Base-by-base conservation (phyloP, 23 red algal species). In the Gracilaria vermiculophylla region DNA sequence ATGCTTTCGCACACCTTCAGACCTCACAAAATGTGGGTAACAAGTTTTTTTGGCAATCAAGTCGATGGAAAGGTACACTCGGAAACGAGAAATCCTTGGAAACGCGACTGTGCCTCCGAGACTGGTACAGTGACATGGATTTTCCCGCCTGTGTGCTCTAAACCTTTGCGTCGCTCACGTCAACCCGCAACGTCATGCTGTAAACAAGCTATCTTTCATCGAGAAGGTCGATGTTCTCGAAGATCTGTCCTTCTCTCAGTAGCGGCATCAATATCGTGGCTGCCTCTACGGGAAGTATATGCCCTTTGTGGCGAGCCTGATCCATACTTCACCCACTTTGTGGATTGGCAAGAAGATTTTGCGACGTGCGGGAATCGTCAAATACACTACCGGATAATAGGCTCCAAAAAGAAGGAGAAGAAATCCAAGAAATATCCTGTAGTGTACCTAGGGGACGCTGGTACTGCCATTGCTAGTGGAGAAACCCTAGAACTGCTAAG, bases 401-500 rank as follows among this genome's bases (percentile, higher is more conserved):
- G 78, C 17, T 82, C 78, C 19, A 57, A 64, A 20, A 64, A 41
- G 40, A 82, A 82, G 39, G 78, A 82, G 54, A 1, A 64, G 35
- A 82, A 82, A 23, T 49, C 78, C 24, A 58, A 82, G 11, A 82
- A 82, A 17, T 64, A 64, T 82, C 78, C 78, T 44, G 56, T 82
- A 15, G 34, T 82, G 51, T 82, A 82, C 53, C 54, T 82, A 4
- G 78, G 78, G 48, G 78, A 82, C 25, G 78, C 78, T 24, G 78
- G 78, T 24, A 33, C 56, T 28, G 55, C 51, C 31, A 62, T 82
- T 11, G 54, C 37, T 5, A 48, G 54, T 12, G 78, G 54, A 19
- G 78, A 82, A 39, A 60, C 78, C 27, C 34, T 82, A 64, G 78
- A 82, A 39, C 47, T 64, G 19, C 60, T 82, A 1, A 55, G 54